phyloP scores from a whole-genome alignment of 306 rosid species.

The Cucumis hystrix region DNA sequence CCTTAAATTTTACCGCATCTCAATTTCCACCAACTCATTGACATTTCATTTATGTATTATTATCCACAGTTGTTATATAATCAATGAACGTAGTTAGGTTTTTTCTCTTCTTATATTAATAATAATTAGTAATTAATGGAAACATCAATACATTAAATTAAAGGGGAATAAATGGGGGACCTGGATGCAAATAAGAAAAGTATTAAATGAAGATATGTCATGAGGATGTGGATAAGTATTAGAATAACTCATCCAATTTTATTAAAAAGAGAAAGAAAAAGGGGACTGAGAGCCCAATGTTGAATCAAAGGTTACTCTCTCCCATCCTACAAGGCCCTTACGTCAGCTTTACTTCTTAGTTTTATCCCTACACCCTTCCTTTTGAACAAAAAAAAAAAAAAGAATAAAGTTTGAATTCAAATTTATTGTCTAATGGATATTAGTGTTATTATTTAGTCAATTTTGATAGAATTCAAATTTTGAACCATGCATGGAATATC shows the following conservation, averaged over 20 bases:
- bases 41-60: no score
- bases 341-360: neutral
- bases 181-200: neutral
- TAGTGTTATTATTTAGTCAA: no score
- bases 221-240: neutral
- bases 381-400: no score
- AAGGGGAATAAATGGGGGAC: neutral
- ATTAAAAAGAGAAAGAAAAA: neutral
- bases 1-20: neutral
- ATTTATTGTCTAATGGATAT: no score
- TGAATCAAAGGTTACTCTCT: neutral
- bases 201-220: neutral
- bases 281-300: conserved; percentile 7
- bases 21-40: neutral
- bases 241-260: neutral
- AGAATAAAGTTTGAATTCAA: no score
- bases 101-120: no score
- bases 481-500: no score
- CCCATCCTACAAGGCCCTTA: neutral
- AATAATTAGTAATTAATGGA: no score
- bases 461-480: no score
- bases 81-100: no score
- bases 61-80: no score
- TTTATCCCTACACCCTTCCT: neutral
- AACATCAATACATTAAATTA: no score